phyloP scores from a whole-genome alignment of 176 grass and related monocot genomes.

The Musa itinerans region DNA sequence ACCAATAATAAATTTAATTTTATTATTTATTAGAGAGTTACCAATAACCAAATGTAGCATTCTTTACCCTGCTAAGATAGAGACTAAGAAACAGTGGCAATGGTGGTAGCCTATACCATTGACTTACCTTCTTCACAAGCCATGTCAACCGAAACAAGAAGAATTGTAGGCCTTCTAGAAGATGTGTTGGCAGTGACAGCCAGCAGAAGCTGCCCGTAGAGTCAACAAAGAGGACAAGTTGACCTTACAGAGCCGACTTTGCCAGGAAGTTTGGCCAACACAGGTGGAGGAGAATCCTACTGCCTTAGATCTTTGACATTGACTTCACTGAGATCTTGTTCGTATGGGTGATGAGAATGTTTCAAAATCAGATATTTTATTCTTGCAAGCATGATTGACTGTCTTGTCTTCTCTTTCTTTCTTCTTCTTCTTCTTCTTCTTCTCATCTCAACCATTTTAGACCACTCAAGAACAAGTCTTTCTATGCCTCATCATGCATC shows the following conservation, averaged over 20 bases:
- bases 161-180: too few species aligned
- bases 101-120: too few species aligned
- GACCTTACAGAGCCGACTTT: background rate
- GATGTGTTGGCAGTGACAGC: background rate
- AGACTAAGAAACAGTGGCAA: too few species aligned
- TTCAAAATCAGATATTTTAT: background rate
- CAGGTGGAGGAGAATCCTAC: conserved; percentile 1
- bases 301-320: background rate
- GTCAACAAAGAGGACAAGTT: conserved; percentile 3
- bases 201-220: background rate
- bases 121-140: background rate
- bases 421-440: background rate
- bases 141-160: background rate
- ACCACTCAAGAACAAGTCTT: background rate
- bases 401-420: too few species aligned
- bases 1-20: too few species aligned
- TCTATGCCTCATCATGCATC: background rate
- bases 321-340: background rate
- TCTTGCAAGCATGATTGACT: too few species aligned
- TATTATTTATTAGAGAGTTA: too few species aligned
- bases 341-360: background rate
- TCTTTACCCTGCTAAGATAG: too few species aligned
- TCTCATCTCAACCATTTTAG: background rate
- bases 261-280: background rate
- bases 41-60: too few species aligned